phyloP scores from a whole-genome alignment of 2,329 filamentous ascomycete species.

The Pseudogymnoascus sp. region DNA sequence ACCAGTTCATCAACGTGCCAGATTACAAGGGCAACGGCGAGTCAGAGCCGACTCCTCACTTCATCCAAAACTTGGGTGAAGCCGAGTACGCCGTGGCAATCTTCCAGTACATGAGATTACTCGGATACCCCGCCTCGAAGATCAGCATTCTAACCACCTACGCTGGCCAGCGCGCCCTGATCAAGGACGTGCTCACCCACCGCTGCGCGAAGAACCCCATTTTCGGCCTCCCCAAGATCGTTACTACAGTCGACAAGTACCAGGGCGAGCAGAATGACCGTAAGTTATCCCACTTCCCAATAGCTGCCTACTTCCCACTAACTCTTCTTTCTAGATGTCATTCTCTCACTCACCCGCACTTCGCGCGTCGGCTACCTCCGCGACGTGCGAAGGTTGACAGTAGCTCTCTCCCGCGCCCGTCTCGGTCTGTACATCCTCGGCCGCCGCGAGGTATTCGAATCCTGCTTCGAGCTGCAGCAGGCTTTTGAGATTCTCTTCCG shows the following conservation, averaged over 20 bases:
- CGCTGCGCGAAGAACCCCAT: slow-evolving; percentile 75
- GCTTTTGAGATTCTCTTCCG: slow-evolving; percentile 73
- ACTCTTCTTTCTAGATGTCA: slow-evolving; percentile 56
- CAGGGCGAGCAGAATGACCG: slow-evolving; percentile 99
- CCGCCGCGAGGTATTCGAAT: slow-evolving; percentile 78
- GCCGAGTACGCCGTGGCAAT: slow-evolving; percentile 95
- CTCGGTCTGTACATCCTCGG: slow-evolving; percentile 90
- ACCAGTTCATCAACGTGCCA: slow-evolving; percentile 91
- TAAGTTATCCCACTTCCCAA: slow-evolving; percentile 41
- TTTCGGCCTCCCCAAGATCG: slow-evolving; percentile 81
- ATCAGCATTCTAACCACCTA: slow-evolving; percentile 93
- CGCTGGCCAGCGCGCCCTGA: slow-evolving; percentile 80
- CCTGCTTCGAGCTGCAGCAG: slow-evolving; percentile 76
- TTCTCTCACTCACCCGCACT: slow-evolving; percentile 86
- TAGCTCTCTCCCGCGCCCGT: slow-evolving; percentile 85
- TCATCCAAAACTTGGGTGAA: slow-evolving; percentile 92
- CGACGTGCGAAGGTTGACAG: slow-evolving; percentile 86
- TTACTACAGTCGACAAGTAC: slow-evolving; percentile 96
- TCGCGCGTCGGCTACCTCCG: slow-evolving; percentile 85
- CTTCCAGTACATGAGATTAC: slow-evolving; percentile 93
- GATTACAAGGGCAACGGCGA: slow-evolving; percentile 90
- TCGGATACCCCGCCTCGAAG: slow-evolving; percentile 67
- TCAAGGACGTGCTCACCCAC: slow-evolving; percentile 76
- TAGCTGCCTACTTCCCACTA: slow-evolving; percentile 20
- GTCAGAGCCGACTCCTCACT: slow-evolving; percentile 83